phyloP scores from a whole-genome alignment of 768 basidiomycete species.

The Russula lepida region DNA sequence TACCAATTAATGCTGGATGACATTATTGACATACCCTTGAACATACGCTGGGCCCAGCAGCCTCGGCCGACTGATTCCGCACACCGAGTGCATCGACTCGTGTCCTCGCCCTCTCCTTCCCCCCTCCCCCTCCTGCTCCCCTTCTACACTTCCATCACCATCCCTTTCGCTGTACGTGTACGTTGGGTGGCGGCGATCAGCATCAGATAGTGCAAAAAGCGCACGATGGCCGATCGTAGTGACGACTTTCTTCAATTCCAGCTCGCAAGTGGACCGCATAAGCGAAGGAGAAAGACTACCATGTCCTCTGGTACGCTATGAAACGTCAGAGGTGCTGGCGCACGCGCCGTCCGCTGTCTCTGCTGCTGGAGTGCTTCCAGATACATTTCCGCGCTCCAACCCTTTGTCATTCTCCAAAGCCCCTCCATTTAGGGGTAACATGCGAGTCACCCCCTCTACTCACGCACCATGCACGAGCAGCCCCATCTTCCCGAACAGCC shows the following conservation, averaged over 20 bases:
- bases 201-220: not conserved
- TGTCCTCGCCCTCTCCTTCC: rapidly evolving
- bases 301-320: conserved; percentile 13
- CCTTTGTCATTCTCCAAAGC: too few species aligned
- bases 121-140: not conserved
- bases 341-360: not conserved
- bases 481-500: too few species aligned
- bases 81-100: too few species aligned
- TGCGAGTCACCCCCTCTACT: too few species aligned
- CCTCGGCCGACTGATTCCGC: too few species aligned
- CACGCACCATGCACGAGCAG: too few species aligned
- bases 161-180: not conserved
- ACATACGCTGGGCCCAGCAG: too few species aligned
- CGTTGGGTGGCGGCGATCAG: not conserved
- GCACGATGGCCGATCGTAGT: conserved; percentile 6
- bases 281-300: conserved; percentile 15
- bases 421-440: too few species aligned
- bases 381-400: too few species aligned
- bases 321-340: not conserved
- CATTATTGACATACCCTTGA: too few species aligned
- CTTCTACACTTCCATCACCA: not conserved
- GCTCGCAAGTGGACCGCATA: not conserved
- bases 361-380: not conserved
- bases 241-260: conserved; percentile 14
- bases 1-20: too few species aligned